Conservation (phyloP, 2,329 filamentous ascomycete genomes). For the Paecilomyces sp. region DNA sequence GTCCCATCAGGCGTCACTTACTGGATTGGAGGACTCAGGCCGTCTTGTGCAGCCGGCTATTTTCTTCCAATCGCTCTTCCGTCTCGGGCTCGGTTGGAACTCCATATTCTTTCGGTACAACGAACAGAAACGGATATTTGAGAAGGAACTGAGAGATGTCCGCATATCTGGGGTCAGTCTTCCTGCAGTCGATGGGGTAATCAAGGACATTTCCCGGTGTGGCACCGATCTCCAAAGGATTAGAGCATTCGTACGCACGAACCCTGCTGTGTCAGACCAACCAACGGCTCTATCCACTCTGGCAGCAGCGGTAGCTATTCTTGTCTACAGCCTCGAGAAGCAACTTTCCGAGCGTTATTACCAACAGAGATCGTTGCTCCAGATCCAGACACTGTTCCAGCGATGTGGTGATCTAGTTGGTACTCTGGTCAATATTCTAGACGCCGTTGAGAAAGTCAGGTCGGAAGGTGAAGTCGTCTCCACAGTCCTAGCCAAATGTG, state of each 20-base stretch:
- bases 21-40: constrained; percentile 14
- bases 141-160: constrained; percentile 35
- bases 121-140: constrained; percentile 25
- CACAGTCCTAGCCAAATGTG: constrained; percentile 54
- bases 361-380: constrained; percentile 24
- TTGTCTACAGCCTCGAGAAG: constrained; percentile 31
- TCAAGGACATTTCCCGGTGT: constrained; percentile 24
- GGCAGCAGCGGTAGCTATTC: constrained; percentile 23
- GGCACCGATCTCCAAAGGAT: constrained; percentile 30
- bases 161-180: constrained; percentile 46
- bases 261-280: constrained; percentile 16
- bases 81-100: constrained; percentile 37
- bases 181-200: constrained; percentile 27
- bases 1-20: constrained; percentile 15
- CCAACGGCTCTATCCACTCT: constrained; percentile 28
- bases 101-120: constrained; percentile 38
- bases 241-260: constrained; percentile 26
- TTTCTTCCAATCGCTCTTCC: constrained; percentile 33
- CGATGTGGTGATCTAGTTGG: constrained; percentile 30
- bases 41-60: constrained; percentile 28
- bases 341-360: constrained; percentile 20
- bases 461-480: constrained; percentile 58
- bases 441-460: constrained; percentile 40
- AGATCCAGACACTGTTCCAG: constrained; percentile 31
- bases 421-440: constrained; percentile 28